These are phyloP conservation scores for Clathrus columnatus DNA, from an alignment of 768 basidiomycete species.

Conservation along the genomic window DNA sequence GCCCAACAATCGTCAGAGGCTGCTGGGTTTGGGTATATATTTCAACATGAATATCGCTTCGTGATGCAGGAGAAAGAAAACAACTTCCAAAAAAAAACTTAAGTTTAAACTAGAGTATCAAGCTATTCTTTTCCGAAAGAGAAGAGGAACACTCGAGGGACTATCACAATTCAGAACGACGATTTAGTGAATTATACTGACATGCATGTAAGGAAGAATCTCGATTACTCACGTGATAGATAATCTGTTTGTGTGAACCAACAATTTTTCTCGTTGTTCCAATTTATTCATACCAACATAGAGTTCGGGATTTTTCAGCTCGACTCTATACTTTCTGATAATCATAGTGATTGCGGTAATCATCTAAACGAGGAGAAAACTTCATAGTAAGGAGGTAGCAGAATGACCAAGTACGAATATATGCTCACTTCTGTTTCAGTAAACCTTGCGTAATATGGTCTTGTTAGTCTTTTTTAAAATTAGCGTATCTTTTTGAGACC, in stretches of 20 bases:
- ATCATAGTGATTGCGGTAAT: slow-evolving; percentile 32
- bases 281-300: slow-evolving; percentile 1
- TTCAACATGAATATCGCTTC: too few relatives aligned
- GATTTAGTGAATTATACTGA: too few relatives aligned
- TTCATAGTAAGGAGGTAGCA: too few relatives aligned
- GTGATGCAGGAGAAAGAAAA: too few relatives aligned
- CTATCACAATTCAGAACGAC: too few relatives aligned
- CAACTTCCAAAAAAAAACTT: too few relatives aligned
- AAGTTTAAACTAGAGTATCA: too few relatives aligned
- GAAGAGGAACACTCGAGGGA: slow-evolving; percentile 1
- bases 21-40: too few relatives aligned
- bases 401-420: too few relatives aligned
- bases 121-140: slow-evolving; percentile 8
- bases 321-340: slow-evolving; percentile 36
- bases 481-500: too few relatives aligned
- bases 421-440: slow-evolving; percentile 2
- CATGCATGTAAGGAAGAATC: too few relatives aligned
- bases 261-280: slow-evolving; percentile 4
- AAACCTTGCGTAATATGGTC: background rate
- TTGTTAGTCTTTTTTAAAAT: background rate
- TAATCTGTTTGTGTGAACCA: background rate
- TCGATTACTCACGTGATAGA: slow-evolving; percentile 8
- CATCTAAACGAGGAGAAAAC: background rate
- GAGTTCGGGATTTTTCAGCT: slow-evolving; percentile 30
- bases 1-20: too few relatives aligned